These are phyloP conservation scores for Malus hybrid DNA, from an alignment of 331 rosid genomes.

Conservation along the genomic window DNA sequence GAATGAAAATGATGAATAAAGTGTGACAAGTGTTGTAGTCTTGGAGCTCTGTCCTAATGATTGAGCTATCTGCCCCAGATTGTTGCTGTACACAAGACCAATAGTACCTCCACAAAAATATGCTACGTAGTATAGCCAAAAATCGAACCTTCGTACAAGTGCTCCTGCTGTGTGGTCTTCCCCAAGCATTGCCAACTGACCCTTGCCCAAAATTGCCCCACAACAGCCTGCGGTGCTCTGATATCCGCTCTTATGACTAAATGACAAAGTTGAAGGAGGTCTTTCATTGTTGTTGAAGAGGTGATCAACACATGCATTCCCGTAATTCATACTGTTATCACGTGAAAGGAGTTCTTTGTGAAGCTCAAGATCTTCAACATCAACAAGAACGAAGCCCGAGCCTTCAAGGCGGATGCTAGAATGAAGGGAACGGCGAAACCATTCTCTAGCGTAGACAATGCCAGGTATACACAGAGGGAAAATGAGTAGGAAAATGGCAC, in stretches of 20 bases:
- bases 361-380: constrained; percentile 83
- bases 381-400: constrained; percentile 62
- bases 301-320: constrained; percentile 20
- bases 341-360: constrained; percentile 65
- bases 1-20: constrained; percentile 87
- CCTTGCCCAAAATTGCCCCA: constrained; percentile 27
- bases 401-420: constrained; percentile 45
- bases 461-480: constrained; percentile 73
- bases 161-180: constrained; percentile 64
- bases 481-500: constrained; percentile 62
- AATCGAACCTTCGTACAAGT: constrained; percentile 57
- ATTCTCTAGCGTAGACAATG: constrained; percentile 56
- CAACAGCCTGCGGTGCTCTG: constrained; percentile 28
- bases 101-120: constrained; percentile 94
- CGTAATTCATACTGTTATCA: constrained; percentile 21
- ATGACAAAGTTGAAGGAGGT: neutral
- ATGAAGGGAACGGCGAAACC: constrained; percentile 45
- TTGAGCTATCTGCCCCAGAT: constrained; percentile 91
- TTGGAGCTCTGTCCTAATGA: constrained; percentile 56
- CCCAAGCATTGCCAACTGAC: constrained; percentile 72
- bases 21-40: constrained; percentile 56
- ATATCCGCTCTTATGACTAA: constrained; percentile 15
- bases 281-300: constrained; percentile 16
- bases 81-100: constrained; percentile 93
- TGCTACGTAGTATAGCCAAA: constrained; percentile 81